phyloP scores from a whole-genome alignment of 805 yeast genomes.

The Metschnikowia orientalis region DNA sequence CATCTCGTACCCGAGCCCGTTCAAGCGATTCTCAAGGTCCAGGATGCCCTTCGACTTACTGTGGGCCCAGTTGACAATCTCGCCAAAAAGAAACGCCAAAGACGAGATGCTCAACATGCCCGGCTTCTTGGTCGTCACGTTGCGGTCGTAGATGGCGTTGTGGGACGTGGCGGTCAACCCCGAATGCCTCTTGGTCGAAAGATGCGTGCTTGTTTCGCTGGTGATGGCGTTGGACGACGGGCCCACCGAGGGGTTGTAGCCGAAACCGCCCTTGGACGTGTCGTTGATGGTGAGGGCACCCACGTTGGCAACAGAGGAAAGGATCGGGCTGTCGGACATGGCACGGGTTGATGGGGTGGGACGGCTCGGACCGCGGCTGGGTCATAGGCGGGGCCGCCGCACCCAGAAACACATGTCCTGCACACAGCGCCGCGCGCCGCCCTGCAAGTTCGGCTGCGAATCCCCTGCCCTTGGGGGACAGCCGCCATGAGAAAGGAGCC shows the following conservation, averaged over 20 bases:
- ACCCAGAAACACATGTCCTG: constrained; percentile 1
- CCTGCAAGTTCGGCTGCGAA: too few relatives aligned
- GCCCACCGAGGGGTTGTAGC: constrained; percentile 43
- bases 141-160: constrained; percentile 61
- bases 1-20: constrained; percentile 70
- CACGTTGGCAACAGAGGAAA: constrained; percentile 17
- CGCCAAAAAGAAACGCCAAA: constrained; percentile 65
- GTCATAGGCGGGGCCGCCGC: too few relatives aligned
- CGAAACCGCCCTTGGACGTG: constrained; percentile 29
- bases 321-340: constrained; percentile 18
- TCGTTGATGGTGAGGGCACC: constrained; percentile 19
- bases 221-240: constrained; percentile 37
- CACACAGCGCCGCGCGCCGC: too few relatives aligned
- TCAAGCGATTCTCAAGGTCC: constrained; percentile 54
- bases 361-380: too few relatives aligned
- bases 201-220: constrained; percentile 33
- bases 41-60: constrained; percentile 60
- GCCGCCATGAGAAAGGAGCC: constrained; percentile 2
- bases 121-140: constrained; percentile 54
- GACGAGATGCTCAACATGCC: constrained; percentile 66
- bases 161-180: constrained; percentile 32
- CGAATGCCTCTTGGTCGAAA: constrained; percentile 30
- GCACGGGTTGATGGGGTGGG: neutral
- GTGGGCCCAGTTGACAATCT: constrained; percentile 63
- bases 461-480: too few relatives aligned